These are phyloP conservation scores for Acephala macrosclerotiorum DNA, from an alignment of 2,329 filamentous ascomycete species.

Conservation along the genomic window DNA sequence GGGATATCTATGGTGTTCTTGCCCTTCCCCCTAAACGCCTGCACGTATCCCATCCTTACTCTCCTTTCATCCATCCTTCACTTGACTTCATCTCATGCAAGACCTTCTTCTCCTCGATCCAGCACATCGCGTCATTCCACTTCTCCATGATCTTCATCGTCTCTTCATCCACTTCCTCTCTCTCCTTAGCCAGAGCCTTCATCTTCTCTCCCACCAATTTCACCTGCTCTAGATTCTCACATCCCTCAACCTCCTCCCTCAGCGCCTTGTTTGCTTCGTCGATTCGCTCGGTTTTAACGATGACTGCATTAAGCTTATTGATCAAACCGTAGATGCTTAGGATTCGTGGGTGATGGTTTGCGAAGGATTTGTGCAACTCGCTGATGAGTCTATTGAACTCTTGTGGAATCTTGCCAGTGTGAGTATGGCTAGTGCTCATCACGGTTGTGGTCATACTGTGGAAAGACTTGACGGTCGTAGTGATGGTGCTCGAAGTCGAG, in stretches of 20 bases:
- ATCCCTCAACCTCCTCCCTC: background rate
- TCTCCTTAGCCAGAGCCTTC: background rate
- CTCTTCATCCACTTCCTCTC: background rate
- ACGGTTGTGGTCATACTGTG: background rate
- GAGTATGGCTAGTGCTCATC: background rate
- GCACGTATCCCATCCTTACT: background rate
- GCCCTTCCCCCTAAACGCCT: background rate
- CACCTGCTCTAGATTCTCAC: background rate
- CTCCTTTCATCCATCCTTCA: background rate
- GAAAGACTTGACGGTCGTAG: background rate
- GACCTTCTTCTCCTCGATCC: background rate
- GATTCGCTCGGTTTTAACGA: background rate
- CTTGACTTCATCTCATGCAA: background rate
- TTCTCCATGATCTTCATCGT: background rate
- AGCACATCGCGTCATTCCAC: background rate
- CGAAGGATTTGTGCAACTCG: background rate
- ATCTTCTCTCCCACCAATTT: background rate
- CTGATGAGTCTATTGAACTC: background rate
- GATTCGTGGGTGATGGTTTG: background rate
- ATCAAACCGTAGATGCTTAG: background rate
- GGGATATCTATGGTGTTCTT: background rate
- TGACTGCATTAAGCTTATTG: background rate
- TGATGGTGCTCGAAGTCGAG: background rate
- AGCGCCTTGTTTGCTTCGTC: background rate
- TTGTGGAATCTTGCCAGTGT: background rate